Percentiles rank a stretch among this genome's conserved stretches.
These are phyloP conservation scores for Termitomyces sp. DNA, from an alignment of 768 basidiomycete species.

Conservation along the genomic window DNA sequence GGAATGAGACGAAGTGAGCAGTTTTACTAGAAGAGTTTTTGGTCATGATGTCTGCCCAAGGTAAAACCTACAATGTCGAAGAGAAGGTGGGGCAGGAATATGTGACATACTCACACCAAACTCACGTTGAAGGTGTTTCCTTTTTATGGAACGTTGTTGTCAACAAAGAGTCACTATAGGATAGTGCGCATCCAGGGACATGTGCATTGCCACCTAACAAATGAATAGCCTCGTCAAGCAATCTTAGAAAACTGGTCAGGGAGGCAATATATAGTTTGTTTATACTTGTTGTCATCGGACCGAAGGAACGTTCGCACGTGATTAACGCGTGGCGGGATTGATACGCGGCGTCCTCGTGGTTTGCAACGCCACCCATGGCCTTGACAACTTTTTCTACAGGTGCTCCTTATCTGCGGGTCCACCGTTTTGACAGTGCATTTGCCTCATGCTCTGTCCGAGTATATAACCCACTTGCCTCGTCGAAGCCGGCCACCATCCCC, in stretches of 20 bases:
- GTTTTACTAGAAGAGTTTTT: background rate
- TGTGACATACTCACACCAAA: too few relatives aligned
- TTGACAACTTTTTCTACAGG: background rate
- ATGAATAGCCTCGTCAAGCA: background rate
- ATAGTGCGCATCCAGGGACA: background rate
- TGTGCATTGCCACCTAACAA: too few relatives aligned
- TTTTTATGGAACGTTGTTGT: too few relatives aligned
- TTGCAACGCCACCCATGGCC: background rate
- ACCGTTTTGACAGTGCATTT: background rate
- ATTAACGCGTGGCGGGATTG: background rate
- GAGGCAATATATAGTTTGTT: too few relatives aligned
- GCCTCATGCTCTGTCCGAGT: background rate
- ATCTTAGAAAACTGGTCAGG: too few relatives aligned
- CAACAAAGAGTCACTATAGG: background rate
- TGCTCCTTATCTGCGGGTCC: background rate
- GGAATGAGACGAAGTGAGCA: background rate
- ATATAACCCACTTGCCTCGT: background rate
- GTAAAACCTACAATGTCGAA: background rate
- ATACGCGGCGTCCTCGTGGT: background rate
- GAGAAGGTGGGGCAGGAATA: background rate
- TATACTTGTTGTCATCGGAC: too few relatives aligned
- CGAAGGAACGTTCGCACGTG: background rate
- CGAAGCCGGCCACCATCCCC: background rate
- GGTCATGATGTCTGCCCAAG: background rate
- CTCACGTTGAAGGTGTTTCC: too few relatives aligned